Evolutionary conservation across 352 stramenopile genomes (phyloP), one percentile per base, ranked within the genome.

Genomic region (Pseudoperonospora humuli): DNA sequence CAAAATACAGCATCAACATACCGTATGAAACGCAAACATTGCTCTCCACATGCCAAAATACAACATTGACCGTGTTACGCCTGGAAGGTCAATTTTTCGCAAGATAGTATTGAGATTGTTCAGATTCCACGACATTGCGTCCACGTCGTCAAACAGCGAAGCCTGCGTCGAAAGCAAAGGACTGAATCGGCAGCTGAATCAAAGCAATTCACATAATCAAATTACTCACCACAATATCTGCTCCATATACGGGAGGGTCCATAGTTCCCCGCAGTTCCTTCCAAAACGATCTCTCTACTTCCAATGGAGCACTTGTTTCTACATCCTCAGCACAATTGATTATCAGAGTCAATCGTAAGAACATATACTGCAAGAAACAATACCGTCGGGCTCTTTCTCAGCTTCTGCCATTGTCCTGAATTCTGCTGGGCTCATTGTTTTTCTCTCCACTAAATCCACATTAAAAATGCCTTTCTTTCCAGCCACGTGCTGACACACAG

Each of bases 1-100:
- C n/a, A n/a, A n/a, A n/a, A 17, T 11, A 20, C 10, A 19, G 17
- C 18, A 50, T 8, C 9, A 7, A 42, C 59, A 26, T 50, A 84
- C 75, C 36, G 84, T 95, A 54, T 97, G 90, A 50, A 94, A 95
- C 0, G 90, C 84, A 55, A 97, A 97, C 77, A 96, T 95, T 45
- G 86, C 81, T 9, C 84, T 65, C 88, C 88, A 97, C 79, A 95
- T 96, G 56, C 89, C 89, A 56, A 96, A 94, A 58, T 97, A 97
- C 20, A 97, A 67, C 88, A 97, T 97, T 3, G 88, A 61, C 15
- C 71, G 81, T 8, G 79, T 97, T 42, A 97, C 79, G 14, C 88
- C 88, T 4, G 82, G 79, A 18, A 93, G 53, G 15, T 88, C 74
- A 33, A 90, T 89, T 52, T 59, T 72, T 6, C 64, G 64, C 39